Evolutionary conservation across 1,284 basidiomycete genomes (phyloP).

Genomic region (Apiotrichum gamsii): DNA sequence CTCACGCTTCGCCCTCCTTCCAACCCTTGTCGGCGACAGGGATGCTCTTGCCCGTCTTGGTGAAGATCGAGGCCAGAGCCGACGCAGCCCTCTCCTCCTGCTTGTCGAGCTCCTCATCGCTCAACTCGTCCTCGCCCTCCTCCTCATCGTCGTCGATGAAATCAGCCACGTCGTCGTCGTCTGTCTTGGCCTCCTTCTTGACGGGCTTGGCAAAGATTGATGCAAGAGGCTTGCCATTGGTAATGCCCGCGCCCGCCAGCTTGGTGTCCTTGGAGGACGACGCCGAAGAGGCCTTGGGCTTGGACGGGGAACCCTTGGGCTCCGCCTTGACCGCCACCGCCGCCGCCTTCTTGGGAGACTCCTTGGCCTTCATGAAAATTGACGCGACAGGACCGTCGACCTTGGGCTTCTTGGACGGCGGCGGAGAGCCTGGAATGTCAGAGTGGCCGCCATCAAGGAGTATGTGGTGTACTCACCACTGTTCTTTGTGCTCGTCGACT

Average conservation of each 20-base stretch:
- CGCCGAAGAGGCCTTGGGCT: constrained; percentile 3
- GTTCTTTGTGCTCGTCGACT: too few species aligned
- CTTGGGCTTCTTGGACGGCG: constrained; percentile 37
- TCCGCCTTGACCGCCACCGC: not conserved
- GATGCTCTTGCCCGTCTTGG: constrained; percentile 53
- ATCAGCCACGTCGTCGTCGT: constrained; percentile 44
- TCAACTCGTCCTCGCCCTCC: constrained; percentile 44
- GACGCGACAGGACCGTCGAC: constrained; percentile 17
- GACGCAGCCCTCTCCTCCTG: constrained; percentile 57
- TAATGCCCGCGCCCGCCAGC: not conserved
- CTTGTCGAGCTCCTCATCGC: constrained; percentile 49
- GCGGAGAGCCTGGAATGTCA: constrained; percentile 26
- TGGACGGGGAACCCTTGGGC: not conserved
- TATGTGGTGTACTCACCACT: constrained; percentile 5
- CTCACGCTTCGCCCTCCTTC: constrained; percentile 79
- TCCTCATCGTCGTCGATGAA: constrained; percentile 24
- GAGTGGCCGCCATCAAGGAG: not conserved
- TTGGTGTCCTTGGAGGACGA: constrained; percentile 3
- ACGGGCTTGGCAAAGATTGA: constrained; percentile 45
- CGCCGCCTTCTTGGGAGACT: not conserved
- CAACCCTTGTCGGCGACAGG: constrained; percentile 77
- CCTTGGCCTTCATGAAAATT: constrained; percentile 19
- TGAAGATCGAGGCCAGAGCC: constrained; percentile 60
- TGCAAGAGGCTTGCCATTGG: constrained; percentile 43
- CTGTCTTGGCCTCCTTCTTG: constrained; percentile 24